Evolutionary conservation across 2,329 filamentous ascomycete species (phyloP).

Genomic region (Chalara sp.): DNA sequence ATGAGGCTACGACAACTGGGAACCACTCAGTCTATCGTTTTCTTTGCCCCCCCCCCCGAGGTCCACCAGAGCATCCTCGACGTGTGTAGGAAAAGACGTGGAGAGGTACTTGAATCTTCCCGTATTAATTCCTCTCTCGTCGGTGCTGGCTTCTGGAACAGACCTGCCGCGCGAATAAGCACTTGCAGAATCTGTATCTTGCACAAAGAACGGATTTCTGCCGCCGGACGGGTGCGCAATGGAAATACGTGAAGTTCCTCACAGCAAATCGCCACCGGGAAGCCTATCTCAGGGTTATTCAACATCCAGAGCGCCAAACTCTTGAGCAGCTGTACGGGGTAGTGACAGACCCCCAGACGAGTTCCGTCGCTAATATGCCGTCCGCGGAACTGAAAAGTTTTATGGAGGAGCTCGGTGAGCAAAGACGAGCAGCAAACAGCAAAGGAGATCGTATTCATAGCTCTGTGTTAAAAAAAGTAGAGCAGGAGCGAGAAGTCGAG

Average conservation of each 20-base stretch:
- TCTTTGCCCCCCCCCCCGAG: conserved; percentile 24
- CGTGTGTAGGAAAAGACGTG: conserved; percentile 25
- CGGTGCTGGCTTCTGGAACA: conserved; percentile 55
- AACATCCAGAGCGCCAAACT: conserved; percentile 48
- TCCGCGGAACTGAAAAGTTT: conserved; percentile 24
- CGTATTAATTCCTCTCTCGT: conserved; percentile 34
- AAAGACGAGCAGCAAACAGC: conserved; percentile 33
- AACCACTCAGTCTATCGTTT: conserved; percentile 24
- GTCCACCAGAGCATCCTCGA: conserved; percentile 46
- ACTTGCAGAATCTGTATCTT: conserved; percentile 50
- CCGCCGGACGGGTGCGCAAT: conserved; percentile 42
- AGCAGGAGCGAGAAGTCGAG: conserved; percentile 40
- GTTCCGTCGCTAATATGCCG: not conserved
- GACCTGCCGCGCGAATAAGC: conserved; percentile 52
- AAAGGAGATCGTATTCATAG: conserved; percentile 36
- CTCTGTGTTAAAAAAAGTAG: conserved; percentile 50
- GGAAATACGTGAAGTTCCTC: conserved; percentile 36
- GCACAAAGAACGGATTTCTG: conserved; percentile 57
- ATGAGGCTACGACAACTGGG: conserved; percentile 58
- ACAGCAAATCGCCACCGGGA: conserved; percentile 26
- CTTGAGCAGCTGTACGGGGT: conserved; percentile 51
- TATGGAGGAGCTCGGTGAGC: conserved; percentile 29
- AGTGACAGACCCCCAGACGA: conserved; percentile 15
- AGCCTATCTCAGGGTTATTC: conserved; percentile 37
- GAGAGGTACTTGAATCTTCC: conserved; percentile 10